phyloP scores from a whole-genome alignment of 78 protist species.

The Cyanophora paradoxa region DNA sequence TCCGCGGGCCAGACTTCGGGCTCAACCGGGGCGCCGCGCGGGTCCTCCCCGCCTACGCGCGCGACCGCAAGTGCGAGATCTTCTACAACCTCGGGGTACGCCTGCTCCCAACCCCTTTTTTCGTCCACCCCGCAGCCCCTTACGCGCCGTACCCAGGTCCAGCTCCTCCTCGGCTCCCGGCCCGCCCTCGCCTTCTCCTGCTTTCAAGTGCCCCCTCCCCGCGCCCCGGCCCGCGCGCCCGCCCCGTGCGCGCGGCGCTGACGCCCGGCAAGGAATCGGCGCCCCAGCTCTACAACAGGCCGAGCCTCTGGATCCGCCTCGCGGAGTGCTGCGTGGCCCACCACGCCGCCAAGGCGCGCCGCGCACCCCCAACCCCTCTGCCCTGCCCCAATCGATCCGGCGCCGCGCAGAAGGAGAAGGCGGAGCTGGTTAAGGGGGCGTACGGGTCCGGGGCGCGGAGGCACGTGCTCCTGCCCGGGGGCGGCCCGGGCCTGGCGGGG shows the following conservation, averaged over 20 bases:
- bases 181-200: not conserved
- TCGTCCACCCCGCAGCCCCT: too few species aligned
- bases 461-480: not conserved
- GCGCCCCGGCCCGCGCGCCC: too few species aligned
- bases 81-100: not conserved
- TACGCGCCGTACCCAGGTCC: too few species aligned
- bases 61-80: not conserved
- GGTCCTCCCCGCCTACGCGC: not conserved
- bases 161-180: not conserved
- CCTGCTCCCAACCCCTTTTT: too few species aligned
- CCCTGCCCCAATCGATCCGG: too few species aligned
- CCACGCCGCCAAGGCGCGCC: too few species aligned
- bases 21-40: not conserved
- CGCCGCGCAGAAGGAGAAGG: not conserved
- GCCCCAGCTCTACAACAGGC: not conserved
- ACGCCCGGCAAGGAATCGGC: too few species aligned
- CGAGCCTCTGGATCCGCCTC: not conserved
- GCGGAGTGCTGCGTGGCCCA: not conserved
- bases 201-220: not conserved
- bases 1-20: not conserved
- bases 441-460: too few species aligned
- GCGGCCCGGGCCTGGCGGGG: not conserved
- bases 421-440: not conserved
- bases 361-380: too few species aligned
- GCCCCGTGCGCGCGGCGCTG: too few species aligned